Conservation (phyloP, 306 rosid species). For the Leucaena leucocephala region DNA sequence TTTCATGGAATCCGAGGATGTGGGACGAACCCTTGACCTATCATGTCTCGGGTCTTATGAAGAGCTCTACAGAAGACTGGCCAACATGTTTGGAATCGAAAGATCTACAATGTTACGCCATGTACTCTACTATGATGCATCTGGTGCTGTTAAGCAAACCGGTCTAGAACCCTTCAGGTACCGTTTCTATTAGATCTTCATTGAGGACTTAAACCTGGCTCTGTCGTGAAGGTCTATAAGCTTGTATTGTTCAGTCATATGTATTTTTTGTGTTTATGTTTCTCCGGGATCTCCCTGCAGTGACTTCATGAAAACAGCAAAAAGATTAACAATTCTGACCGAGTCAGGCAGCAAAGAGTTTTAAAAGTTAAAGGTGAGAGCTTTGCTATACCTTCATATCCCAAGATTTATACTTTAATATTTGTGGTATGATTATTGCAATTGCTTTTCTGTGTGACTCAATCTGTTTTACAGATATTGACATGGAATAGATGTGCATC, state of each 20-base stretch:
- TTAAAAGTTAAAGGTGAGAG: slow-evolving; percentile 52
- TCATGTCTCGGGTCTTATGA: slow-evolving; percentile 73
- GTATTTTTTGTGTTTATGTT: slow-evolving; percentile 6
- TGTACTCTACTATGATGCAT: slow-evolving; percentile 79
- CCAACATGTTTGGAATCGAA: slow-evolving; percentile 87
- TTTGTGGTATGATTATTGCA: not conserved
- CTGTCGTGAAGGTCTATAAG: not conserved
- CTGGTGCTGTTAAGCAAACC: slow-evolving; percentile 71
- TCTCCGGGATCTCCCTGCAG: slow-evolving; percentile 48
- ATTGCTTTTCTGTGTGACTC: slow-evolving; percentile 17
- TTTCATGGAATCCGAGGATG: slow-evolving; percentile 88
- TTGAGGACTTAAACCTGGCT: not conserved
- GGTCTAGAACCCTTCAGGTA: slow-evolving; percentile 96
- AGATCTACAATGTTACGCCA: slow-evolving; percentile 63
- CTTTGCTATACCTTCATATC: not conserved
- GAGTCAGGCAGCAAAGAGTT: slow-evolving; percentile 55
- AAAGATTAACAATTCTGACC: slow-evolving; percentile 72
- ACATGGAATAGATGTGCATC: slow-evolving; percentile 55
- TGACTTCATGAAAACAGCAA: slow-evolving; percentile 80
- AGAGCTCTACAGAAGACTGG: slow-evolving; percentile 72
- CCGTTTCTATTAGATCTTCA: not conserved
- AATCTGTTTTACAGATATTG: slow-evolving; percentile 53
- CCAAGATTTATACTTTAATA: not conserved
- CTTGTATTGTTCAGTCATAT: slow-evolving; percentile 12
- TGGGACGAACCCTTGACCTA: slow-evolving; percentile 86